A percentile compares a stretch with the other conserved stretches of the same genome.
Conservation (phyloP, 106 monocot species). For the Alisma plantagoaquatica region DNA sequence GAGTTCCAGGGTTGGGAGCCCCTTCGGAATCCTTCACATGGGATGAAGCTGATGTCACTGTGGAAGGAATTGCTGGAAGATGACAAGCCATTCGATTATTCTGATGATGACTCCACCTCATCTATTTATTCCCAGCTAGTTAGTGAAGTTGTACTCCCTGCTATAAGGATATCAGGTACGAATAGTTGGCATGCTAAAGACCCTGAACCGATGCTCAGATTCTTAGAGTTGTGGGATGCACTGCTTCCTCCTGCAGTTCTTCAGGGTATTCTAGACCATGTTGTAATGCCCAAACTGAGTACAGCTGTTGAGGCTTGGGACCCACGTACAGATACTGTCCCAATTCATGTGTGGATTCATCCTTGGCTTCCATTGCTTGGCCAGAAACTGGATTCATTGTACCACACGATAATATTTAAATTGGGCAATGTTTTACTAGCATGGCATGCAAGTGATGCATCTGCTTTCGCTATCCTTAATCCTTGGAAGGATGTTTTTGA, state of each 20-base stretch:
- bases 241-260: constrained; percentile 68
- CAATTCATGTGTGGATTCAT: constrained; percentile 85
- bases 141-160: constrained; percentile 68
- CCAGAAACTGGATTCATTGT: constrained; percentile 61
- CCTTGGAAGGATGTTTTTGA: constrained; percentile 96
- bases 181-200: constrained; percentile 89
- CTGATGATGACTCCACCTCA: constrained; percentile 26
- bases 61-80: constrained; percentile 73
- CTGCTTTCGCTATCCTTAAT: constrained; percentile 63
- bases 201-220: constrained; percentile 86
- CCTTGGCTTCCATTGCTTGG: constrained; percentile 83
- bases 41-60: constrained; percentile 50
- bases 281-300: constrained; percentile 81
- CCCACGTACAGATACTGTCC: constrained; percentile 59
- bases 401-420: constrained; percentile 62
- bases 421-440: constrained; percentile 64
- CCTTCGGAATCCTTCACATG: constrained; percentile 62
- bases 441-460: constrained; percentile 77
- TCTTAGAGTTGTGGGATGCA: constrained; percentile 70
- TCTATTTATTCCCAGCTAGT: constrained; percentile 64
- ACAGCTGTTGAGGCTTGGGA: constrained; percentile 74
- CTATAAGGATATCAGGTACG: constrained; percentile 72
- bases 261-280: constrained; percentile 69
- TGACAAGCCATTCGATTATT: constrained; percentile 75
- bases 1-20: constrained; percentile 89